Evolutionary conservation across 768 basidiomycete genomes (phyloP), one percentile per base, ranked within the genome.

Genomic region (Leccinellum albellum): DNA sequence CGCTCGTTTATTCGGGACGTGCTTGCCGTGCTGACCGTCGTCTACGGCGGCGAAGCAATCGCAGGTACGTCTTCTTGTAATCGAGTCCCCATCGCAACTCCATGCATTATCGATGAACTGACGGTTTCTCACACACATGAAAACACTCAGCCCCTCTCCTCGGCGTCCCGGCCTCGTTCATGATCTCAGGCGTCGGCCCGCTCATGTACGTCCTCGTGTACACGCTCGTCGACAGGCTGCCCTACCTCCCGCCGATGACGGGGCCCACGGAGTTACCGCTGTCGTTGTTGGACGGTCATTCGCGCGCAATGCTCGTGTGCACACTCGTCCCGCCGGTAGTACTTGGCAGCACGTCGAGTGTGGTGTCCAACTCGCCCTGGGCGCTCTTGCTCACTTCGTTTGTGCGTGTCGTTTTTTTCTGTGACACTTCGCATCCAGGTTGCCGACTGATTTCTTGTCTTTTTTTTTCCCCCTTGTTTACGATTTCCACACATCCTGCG

Each of bases 21-120:
- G 17, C 68, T 78, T 5, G 78, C 86, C 1, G 84, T 84, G 3
- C 73, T 88, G 31, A 72, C 83, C 14, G 84, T 91, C 28, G 88
- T 91, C 1, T 91, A 84, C 64, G 89, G 89, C 9, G 90, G 90
- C n/a, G 88, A 91, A 70, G 83, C 83, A 2, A 73, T 89, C 49
- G 77, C 78, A 53, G 81, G 89, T 88, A 64, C 54, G 21, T 14
- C 42, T 17, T 32, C 42, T 28, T 26, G 42, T n/a, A 23, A 54
- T 53, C 46, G 12, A 28, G 24, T 12, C n/a, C 12, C 24, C 52
- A 48, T 48, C 57, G 37, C 32, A 46, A 12, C 6, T 13, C n/a
- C 6, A 24, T 45, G 14, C 44, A 33, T 14, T 24, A 13, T 14
- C 45, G 13, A 14, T 23, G 21, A 35, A 35, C 35, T 17, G 35